These are phyloP conservation scores for Arachnomyces sp. DNA, from an alignment of 2,329 filamentous ascomycete genomes.

Conservation along the genomic window DNA sequence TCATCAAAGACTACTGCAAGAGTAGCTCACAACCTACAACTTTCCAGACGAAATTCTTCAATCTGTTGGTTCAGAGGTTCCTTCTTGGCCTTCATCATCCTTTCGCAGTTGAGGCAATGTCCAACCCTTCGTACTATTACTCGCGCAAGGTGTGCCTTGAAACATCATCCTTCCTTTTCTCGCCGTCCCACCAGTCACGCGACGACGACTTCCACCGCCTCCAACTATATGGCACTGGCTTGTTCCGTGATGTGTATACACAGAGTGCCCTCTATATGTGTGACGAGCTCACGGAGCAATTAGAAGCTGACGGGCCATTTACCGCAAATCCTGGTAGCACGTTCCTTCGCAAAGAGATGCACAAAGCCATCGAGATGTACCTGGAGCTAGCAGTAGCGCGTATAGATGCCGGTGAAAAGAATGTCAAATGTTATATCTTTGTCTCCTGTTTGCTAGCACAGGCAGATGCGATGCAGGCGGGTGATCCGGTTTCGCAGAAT, in stretches of 20 bases:
- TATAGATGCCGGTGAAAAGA: conserved; percentile 9
- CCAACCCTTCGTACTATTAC: conserved; percentile 5
- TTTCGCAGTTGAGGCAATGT: conserved; percentile 6
- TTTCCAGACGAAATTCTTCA: conserved; percentile 7
- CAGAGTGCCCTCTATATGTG: conserved; percentile 6
- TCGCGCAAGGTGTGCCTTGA: conserved; percentile 9
- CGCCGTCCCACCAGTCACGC: not conserved
- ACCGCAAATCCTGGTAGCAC: conserved; percentile 4
- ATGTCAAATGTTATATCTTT: conserved; percentile 9
- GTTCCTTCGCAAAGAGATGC: conserved; percentile 5
- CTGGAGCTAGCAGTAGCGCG: not conserved
- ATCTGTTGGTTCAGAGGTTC: conserved; percentile 9
- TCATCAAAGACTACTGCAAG: not conserved
- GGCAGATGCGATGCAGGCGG: conserved; percentile 8
- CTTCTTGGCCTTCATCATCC: conserved; percentile 10
- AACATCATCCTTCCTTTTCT: conserved; percentile 5
- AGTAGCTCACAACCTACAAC: not conserved
- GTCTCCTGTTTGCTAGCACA: conserved; percentile 7
- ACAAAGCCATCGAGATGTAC: not conserved
- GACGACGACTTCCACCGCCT: conserved; percentile 5
- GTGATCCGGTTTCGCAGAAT: not conserved
- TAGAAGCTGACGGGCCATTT: conserved; percentile 6
- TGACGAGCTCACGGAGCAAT: conserved; percentile 6
- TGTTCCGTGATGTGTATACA: conserved; percentile 6
- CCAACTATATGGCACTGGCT: conserved; percentile 1